A percentile compares a stretch with the other conserved stretches of the same genome.
These are phyloP conservation scores for Orbilia oligospora DNA, from an alignment of 2,329 filamentous ascomycete species.

Conservation along the genomic window DNA sequence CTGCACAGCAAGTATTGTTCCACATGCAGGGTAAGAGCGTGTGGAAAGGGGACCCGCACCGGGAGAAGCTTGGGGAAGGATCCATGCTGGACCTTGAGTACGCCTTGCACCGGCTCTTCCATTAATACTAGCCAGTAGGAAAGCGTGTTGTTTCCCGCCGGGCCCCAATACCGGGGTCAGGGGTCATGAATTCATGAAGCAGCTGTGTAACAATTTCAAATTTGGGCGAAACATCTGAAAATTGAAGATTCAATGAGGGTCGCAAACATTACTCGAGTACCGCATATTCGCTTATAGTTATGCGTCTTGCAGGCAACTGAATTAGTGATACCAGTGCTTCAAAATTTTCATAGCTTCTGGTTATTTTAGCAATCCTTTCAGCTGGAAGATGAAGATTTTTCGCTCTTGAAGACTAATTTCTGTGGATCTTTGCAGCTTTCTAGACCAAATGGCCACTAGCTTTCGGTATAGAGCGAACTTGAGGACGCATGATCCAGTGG, in stretches of 20 bases:
- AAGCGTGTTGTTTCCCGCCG: conserved; percentile 42
- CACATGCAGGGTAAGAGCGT: neutral
- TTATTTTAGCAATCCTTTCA: conserved; percentile 28
- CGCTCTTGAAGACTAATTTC: conserved; percentile 31
- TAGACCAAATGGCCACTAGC: conserved; percentile 7
- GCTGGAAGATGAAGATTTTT: conserved; percentile 22
- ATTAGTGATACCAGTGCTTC: conserved; percentile 49
- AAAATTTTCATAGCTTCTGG: neutral
- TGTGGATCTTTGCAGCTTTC: conserved; percentile 26
- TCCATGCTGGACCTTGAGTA: conserved; percentile 27
- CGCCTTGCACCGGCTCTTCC: conserved; percentile 58
- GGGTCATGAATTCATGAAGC: conserved; percentile 33
- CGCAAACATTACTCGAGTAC: conserved; percentile 23
- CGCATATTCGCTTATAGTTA: conserved; percentile 57
- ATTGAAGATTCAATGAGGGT: conserved; percentile 25
- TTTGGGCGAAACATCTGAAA: conserved; percentile 39
- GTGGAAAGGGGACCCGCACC: conserved; percentile 28
- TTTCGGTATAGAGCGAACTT: conserved; percentile 40
- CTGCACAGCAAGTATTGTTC: neutral
- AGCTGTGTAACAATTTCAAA: conserved; percentile 60
- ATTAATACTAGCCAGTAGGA: conserved; percentile 19
- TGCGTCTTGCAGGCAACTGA: conserved; percentile 46
- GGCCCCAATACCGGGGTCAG: conserved; percentile 44
- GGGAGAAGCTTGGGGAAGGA: conserved; percentile 27
- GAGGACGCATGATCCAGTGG: conserved; percentile 16